Evolutionary conservation across 2,329 filamentous ascomycete species (phyloP).

Genomic region (Ophiostoma ulmi): DNA sequence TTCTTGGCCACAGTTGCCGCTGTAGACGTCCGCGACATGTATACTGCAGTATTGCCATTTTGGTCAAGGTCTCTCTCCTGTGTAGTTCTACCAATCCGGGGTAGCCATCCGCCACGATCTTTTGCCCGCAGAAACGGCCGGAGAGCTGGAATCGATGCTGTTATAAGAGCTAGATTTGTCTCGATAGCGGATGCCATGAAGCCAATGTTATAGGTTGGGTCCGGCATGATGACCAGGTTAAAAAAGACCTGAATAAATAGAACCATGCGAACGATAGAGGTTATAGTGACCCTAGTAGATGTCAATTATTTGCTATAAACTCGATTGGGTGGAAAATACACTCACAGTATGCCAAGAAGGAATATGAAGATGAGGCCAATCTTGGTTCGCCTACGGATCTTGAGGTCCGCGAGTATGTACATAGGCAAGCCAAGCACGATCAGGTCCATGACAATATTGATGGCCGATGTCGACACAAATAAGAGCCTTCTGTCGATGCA

Average conservation of each 20-base stretch:
- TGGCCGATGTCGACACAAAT: neutral
- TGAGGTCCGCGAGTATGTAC: neutral
- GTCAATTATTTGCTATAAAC: neutral
- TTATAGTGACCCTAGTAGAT: neutral
- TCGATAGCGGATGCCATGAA: neutral
- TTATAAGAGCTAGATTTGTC: neutral
- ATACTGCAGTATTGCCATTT: neutral
- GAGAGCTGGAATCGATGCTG: neutral
- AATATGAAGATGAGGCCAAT: neutral
- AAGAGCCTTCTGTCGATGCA: neutral
- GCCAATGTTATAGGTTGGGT: neutral
- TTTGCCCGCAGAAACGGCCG: neutral
- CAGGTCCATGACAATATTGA: neutral
- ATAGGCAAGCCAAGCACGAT: neutral
- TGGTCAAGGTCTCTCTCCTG: neutral
- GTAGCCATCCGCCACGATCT: neutral
- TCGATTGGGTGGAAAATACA: neutral
- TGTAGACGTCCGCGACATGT: neutral
- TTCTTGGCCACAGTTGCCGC: neutral
- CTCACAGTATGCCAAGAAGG: neutral
- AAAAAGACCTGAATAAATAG: neutral
- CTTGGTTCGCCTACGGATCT: neutral
- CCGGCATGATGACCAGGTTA: neutral
- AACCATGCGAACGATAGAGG: neutral
- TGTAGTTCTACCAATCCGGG: neutral